These are phyloP conservation scores for Dendrobium officinale DNA, from an alignment of 106 monocot species.

Conservation along the genomic window DNA sequence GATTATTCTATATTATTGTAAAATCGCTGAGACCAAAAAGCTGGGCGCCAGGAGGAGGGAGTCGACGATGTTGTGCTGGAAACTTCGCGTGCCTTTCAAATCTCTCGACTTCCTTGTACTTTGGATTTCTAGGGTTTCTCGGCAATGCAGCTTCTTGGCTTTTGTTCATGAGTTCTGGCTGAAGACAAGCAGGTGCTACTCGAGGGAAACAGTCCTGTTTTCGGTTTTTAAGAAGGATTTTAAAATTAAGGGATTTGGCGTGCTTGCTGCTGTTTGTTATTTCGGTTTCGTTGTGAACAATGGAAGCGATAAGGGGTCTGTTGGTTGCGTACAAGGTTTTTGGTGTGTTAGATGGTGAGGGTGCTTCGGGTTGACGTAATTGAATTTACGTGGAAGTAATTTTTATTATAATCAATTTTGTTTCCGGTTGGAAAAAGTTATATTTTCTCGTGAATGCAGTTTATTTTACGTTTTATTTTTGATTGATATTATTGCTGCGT, in stretches of 20 bases:
- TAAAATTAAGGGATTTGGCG: background rate
- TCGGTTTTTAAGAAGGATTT: background rate
- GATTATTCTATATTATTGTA: too few relatives aligned
- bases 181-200: background rate
- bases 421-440: background rate
- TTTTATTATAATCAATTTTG: background rate
- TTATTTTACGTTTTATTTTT: background rate
- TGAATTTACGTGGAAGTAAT: background rate
- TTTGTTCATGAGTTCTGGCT: background rate
- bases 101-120: background rate
- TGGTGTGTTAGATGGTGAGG: background rate
- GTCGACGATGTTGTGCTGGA: background rate
- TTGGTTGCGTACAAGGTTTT: background rate
- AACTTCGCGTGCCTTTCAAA: background rate
- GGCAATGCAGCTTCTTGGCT: background rate
- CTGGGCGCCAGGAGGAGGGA: background rate
- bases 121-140: background rate
- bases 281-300: background rate
- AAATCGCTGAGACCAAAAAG: background rate
- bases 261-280: background rate
- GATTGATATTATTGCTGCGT: background rate
- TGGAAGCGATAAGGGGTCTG: background rate
- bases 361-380: background rate
- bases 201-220: background rate
- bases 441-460: background rate